Evolutionary conservation across 805 yeast species (phyloP).

Genomic region (Pichia gijzeniarum): DNA sequence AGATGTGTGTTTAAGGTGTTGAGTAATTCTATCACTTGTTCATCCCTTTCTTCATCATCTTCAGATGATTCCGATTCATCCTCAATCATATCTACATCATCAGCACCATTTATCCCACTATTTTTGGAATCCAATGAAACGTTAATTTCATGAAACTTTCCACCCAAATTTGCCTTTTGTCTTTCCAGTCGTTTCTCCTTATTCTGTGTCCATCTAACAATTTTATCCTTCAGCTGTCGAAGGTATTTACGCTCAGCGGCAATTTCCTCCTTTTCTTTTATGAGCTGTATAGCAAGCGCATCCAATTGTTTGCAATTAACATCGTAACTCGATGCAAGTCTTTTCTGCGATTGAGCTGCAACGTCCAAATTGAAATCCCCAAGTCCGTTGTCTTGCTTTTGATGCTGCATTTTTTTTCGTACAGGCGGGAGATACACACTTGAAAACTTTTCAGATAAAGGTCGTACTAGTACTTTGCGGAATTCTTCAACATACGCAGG

Average conservation of each 20-base stretch:
- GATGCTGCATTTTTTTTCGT: not conserved
- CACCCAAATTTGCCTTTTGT: constrained; percentile 4
- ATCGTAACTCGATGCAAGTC: constrained; percentile 22
- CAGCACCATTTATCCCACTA: constrained; percentile 2
- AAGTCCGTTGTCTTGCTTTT: constrained; percentile 9
- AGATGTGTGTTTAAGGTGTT: not conserved
- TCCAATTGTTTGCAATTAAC: constrained; percentile 26
- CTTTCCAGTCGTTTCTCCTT: constrained; percentile 15
- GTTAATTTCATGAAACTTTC: constrained; percentile 2
- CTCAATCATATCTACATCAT: constrained; percentile 1
- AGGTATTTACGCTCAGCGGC: constrained; percentile 19
- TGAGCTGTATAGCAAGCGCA: constrained; percentile 18
- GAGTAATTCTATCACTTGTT: not conserved
- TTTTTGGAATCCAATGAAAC: constrained; percentile 2
- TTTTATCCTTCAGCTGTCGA: constrained; percentile 15
- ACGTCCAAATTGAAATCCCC: constrained; percentile 23
- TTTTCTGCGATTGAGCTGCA: constrained; percentile 17
- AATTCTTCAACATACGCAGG: constrained; percentile 4
- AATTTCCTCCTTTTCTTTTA: constrained; percentile 18
- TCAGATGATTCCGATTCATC: not conserved
- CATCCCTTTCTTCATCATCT: not conserved
- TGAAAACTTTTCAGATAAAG: constrained; percentile 19
- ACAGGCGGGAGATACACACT: constrained; percentile 24
- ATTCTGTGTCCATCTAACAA: constrained; percentile 12
- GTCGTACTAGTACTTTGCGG: constrained; percentile 17